Evolutionary conservation across 805 yeast species (phyloP).

Genomic region (Saturnispora ahearnii): DNA sequence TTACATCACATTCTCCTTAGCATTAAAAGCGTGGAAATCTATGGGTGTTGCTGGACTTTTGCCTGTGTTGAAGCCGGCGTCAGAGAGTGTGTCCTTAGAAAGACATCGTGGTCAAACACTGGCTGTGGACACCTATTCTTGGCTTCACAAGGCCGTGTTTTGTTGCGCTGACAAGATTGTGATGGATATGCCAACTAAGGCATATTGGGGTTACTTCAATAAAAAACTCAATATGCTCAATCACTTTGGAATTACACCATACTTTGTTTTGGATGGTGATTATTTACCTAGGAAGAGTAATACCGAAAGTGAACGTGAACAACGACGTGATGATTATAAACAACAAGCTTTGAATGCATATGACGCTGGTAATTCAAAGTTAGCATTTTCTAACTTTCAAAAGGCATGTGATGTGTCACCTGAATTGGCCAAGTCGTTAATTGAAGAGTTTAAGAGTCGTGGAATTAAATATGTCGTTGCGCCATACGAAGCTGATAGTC

Average conservation of each 20-base stretch:
- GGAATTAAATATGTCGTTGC: constrained; percentile 76
- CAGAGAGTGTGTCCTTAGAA: constrained; percentile 46
- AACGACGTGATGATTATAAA: constrained; percentile 49
- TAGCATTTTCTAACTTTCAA: constrained; percentile 61
- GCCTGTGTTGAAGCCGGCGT: constrained; percentile 70
- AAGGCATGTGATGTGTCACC: constrained; percentile 84
- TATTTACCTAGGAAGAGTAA: constrained; percentile 66
- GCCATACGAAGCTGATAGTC: constrained; percentile 98
- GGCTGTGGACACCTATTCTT: constrained; percentile 94
- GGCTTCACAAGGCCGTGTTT: constrained; percentile 85
- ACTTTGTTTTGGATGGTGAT: constrained; percentile 91
- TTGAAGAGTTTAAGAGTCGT: constrained; percentile 54
- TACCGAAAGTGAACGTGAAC: constrained; percentile 60
- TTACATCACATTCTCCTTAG: neutral
- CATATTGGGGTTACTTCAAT: constrained; percentile 61
- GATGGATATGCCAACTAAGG: constrained; percentile 57
- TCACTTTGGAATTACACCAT: constrained; percentile 66
- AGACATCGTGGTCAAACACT: constrained; percentile 63
- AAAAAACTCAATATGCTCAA: constrained; percentile 58
- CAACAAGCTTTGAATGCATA: constrained; percentile 45
- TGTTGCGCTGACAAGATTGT: constrained; percentile 81
- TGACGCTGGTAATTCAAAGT: constrained; percentile 42
- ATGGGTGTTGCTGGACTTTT: constrained; percentile 86
- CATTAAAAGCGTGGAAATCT: neutral
- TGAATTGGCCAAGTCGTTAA: constrained; percentile 80